phyloP scores from a whole-genome alignment of 129 eudicot genomes.

The Flaveria trinervia region DNA sequence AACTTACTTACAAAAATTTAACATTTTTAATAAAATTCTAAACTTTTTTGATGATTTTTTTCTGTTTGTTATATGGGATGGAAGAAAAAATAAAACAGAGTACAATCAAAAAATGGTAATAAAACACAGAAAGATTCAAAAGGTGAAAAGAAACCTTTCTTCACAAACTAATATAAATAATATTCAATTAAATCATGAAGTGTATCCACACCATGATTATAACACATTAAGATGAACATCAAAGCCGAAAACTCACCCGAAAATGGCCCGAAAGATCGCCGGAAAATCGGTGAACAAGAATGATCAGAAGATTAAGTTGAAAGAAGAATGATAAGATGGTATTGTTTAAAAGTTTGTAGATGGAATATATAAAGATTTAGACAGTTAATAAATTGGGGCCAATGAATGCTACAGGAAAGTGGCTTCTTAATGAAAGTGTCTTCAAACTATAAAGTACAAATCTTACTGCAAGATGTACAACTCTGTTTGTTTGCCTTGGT shows the following conservation, averaged over 20 bases:
- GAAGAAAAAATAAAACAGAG: background rate
- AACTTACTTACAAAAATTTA: background rate
- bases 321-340: background rate
- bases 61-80: background rate
- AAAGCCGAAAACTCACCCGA: conserved; percentile 15
- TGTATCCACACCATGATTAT: background rate
- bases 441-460: conserved; percentile 11
- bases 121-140: conserved; percentile 23
- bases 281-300: background rate
- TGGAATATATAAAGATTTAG: conserved; percentile 22
- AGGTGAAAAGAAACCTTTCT: conserved; percentile 18
- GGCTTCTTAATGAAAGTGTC: conserved; percentile 1
- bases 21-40: background rate
- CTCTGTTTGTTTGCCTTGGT: conserved; percentile 8
- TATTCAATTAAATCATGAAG: background rate
- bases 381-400: conserved; percentile 26
- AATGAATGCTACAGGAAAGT: conserved; percentile 15
- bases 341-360: background rate
- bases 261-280: background rate
- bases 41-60: background rate
- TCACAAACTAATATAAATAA: background rate
- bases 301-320: conserved; percentile 10
- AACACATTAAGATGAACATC: background rate
- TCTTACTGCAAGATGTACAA: conserved; percentile 18
- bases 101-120: conserved; percentile 16